phyloP scores from a whole-genome alignment of 352 stramenopile genomes.

The Phytophthora kernoviae region DNA sequence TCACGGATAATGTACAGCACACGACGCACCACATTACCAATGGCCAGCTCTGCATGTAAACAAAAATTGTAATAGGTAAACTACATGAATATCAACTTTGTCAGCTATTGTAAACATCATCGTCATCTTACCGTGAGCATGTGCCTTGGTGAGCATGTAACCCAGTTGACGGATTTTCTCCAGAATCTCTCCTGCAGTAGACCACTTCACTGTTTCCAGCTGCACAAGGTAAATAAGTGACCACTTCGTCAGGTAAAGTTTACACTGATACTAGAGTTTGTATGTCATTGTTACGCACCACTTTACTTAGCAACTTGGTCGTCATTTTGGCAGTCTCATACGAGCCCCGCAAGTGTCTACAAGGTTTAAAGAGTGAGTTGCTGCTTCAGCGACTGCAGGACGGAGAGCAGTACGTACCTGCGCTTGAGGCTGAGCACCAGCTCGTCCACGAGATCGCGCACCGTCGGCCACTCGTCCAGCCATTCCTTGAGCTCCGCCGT shows the following conservation, averaged over 20 bases:
- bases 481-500: slow-evolving; percentile 61
- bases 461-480: slow-evolving; percentile 79
- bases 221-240: slow-evolving; percentile 21
- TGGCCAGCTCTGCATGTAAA: slow-evolving; percentile 63
- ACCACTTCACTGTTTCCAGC: slow-evolving; percentile 83
- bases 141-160: slow-evolving; percentile 82
- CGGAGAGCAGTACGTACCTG: slow-evolving; percentile 35
- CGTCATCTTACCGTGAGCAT: slow-evolving; percentile 54
- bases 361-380: slow-evolving; percentile 1
- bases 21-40: slow-evolving; percentile 89
- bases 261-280: slow-evolving; percentile 10
- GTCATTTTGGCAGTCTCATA: slow-evolving; percentile 85
- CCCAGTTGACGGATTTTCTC: slow-evolving; percentile 83
- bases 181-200: slow-evolving; percentile 80
- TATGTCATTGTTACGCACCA: slow-evolving; percentile 45
- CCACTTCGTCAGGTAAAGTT: slow-evolving; percentile 2
- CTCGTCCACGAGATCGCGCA: slow-evolving; percentile 70
- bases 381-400: not conserved
- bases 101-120: not conserved
- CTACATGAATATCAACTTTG: not conserved
- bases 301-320: slow-evolving; percentile 69
- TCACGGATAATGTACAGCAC: slow-evolving; percentile 91
- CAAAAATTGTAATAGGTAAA: not conserved
- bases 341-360: slow-evolving; percentile 71
- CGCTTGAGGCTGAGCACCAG: slow-evolving; percentile 84